Base-by-base conservation (phyloP, 2,329 filamentous ascomycete species). In the Trichoderma pleuroti region DNA sequence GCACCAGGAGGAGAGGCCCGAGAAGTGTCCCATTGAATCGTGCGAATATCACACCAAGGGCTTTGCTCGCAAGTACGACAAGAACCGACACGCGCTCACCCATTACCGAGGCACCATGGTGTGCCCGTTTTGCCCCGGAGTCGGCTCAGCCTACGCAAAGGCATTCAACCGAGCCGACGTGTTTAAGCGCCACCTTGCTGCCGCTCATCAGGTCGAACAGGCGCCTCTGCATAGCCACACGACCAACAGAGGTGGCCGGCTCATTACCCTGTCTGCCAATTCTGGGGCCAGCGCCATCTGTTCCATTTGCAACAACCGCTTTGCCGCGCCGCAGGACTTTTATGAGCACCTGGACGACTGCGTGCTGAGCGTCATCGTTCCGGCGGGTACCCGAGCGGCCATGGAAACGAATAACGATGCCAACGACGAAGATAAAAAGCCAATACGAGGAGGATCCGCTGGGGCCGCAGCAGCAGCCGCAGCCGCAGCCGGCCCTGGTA, bases 101-200 rank as follows among this genome's bases (percentile, higher is more conserved):
- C 96, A 98, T 79, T 99, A 98, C 85, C 97, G 97, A 81, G 95
- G 95, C 10, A 98, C 93, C 16, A 98, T 98, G 94, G 92, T 97
- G 9, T 99, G 96, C 77, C 94, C 94, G 6, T 98, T 98, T 81
- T 98, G 96, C 75, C 93, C 94, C 0, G 93, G 94, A 5, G 92
- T 91, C 24, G 94, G 94, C 7, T 94, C 93, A 4, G 88, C 93
- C 1, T 92, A 92, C 7, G 95, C 98, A 81, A 98, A 98, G 84
- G 93, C 92, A 74, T 98, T 99, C 82, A 98, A 97, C 82, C 89
- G 96, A 65, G 94, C 95, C 46, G 96, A 99, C 77, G 94, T 98
- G 52, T 98, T 98, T 86, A 98, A 98, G 85, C 87, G 95, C 64
- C 96, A 99, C 80, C 84, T 99, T 66, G 97, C 94, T 14, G 93